These are phyloP conservation scores for Agrocybe chaxingu DNA, from an alignment of 768 basidiomycete genomes.

Conservation along the genomic window DNA sequence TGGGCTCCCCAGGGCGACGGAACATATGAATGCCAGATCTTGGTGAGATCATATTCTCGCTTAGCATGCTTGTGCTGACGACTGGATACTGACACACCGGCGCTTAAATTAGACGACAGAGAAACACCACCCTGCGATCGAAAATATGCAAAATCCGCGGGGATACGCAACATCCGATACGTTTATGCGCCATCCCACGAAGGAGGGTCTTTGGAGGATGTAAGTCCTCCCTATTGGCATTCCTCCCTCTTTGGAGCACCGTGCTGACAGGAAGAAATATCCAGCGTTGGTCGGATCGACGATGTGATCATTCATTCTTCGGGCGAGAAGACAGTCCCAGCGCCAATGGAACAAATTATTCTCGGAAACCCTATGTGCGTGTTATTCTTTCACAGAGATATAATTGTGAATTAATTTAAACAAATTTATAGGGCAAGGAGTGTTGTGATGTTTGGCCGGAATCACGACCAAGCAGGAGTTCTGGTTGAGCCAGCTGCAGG, in stretches of 20 bases:
- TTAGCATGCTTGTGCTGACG: not conserved
- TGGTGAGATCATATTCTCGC: slow-evolving; percentile 21
- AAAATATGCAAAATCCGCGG: slow-evolving; percentile 30
- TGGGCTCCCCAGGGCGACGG: slow-evolving; percentile 37
- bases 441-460: slow-evolving; percentile 38
- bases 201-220: slow-evolving; percentile 40
- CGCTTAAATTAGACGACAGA: slow-evolving; percentile 20
- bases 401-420: too few relatives aligned
- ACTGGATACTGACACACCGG: not conserved
- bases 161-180: slow-evolving; percentile 45
- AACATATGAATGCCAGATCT: slow-evolving; percentile 33
- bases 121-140: slow-evolving; percentile 29
- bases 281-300: slow-evolving; percentile 38
- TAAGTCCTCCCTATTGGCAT: slow-evolving; percentile 14
- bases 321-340: slow-evolving; percentile 32
- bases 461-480: slow-evolving; percentile 27
- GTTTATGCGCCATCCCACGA: slow-evolving; percentile 40
- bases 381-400: not conserved
- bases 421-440: slow-evolving; percentile 22
- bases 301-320: slow-evolving; percentile 32
- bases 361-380: not conserved
- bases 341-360: slow-evolving; percentile 26
- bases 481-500: slow-evolving; percentile 24
- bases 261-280: too few relatives aligned
- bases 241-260: not conserved